These are phyloP conservation scores for Aspergillus sp. DNA, from an alignment of 2,329 filamentous ascomycete species.

Conservation along the genomic window DNA sequence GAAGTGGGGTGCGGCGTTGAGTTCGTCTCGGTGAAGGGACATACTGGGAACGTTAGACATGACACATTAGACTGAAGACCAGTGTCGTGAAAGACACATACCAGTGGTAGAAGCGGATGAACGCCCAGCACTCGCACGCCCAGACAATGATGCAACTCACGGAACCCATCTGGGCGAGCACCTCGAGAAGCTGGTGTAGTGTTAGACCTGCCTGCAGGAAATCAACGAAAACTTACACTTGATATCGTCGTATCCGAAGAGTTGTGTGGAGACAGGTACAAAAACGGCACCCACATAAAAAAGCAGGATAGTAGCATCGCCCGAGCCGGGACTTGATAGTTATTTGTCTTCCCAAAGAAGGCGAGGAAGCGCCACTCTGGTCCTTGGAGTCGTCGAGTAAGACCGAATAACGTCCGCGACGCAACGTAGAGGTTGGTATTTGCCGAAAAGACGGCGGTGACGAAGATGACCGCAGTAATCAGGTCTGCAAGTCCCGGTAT, in stretches of 20 bases:
- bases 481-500: constrained; percentile 23
- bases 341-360: constrained; percentile 27
- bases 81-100: constrained; percentile 14
- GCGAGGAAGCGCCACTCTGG: constrained; percentile 18
- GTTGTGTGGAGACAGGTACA: constrained; percentile 30
- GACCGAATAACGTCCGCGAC: constrained; percentile 33
- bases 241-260: constrained; percentile 14
- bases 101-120: constrained; percentile 41
- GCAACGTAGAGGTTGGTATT: constrained; percentile 38
- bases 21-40: constrained; percentile 5
- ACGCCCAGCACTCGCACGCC: constrained; percentile 44
- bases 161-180: constrained; percentile 40
- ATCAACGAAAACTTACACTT: constrained; percentile 8
- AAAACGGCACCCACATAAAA: constrained; percentile 46
- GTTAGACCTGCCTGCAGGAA: not conserved
- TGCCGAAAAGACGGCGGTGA: constrained; percentile 31
- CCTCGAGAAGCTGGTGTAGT: constrained; percentile 37
- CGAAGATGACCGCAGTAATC: constrained; percentile 30
- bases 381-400: constrained; percentile 20
- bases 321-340: constrained; percentile 34
- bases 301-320: constrained; percentile 41
- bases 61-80: not conserved
- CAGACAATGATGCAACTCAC: constrained; percentile 38
- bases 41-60: not conserved
- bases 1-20: constrained; percentile 11